Base-by-base conservation (phyloP, 148 eudicot genomes). In the Rheum nobile region DNA sequence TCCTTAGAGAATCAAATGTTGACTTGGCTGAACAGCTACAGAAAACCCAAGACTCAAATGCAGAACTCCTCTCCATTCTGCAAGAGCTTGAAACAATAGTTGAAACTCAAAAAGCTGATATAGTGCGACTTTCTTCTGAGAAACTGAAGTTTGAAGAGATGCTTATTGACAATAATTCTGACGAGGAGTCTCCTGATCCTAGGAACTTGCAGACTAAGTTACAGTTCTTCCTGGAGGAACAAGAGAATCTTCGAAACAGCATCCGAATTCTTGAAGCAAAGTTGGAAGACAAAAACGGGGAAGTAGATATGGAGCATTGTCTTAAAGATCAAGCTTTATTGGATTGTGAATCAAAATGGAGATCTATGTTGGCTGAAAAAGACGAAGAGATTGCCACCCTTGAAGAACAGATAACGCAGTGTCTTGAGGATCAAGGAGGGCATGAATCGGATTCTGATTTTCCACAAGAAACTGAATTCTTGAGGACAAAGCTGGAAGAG, bases 1-100 rank as follows among this genome's bases (percentile, higher is more conserved):
- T 75, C 67, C 91, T 84, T 70, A 81, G 83, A 72, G 87, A 90
- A 59, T 84, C 86, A 46, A 91, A 87, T 78, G 80, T 77, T 57
- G 57, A 77, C 78, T 77, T 94, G 82, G 76, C 85, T 69, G 75
- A 81, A 75, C 98, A 94, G 77, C 79, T 89, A 31, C 82, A 85
- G 74, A 86, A 80, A 77, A 85, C 87, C 41, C 97, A 88, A 79
- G 93, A 94, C 67, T 91, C 97, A 28, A 94, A 90, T 72, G 71
- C 88, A 46, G 96, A 94, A 79, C 96, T 94, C 63, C 78, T 91
- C 55, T 80, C 87, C 71, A 78, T 94, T 77, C 86, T 94, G 76
- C 91, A 88, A 80, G 98, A 94, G 82, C 84, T 94, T 57, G 98
- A 94, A 81, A 87, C 81, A 28, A 87, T 85, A 4, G 78, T 91